phyloP scores from a whole-genome alignment of 2,329 filamentous ascomycete species.

The Nemania serpens region DNA sequence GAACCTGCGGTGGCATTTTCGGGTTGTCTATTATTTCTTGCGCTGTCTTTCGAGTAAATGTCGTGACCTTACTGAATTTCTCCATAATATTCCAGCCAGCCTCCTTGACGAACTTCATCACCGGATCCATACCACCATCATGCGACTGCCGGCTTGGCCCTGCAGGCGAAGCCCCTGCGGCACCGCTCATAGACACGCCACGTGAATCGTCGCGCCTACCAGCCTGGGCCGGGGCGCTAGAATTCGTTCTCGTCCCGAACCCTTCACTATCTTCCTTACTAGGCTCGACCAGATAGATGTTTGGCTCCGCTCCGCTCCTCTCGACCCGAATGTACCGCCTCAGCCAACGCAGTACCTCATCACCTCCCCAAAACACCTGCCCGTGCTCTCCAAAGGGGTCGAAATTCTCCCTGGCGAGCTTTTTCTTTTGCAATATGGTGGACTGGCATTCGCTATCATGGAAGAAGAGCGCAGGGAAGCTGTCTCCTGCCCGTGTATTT shows the following conservation, averaged over 20 bases:
- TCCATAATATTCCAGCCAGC: constrained; percentile 96
- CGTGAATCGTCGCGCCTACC: constrained; percentile 46
- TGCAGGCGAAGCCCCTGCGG: constrained; percentile 44
- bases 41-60: constrained; percentile 88
- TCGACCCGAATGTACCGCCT: constrained; percentile 83
- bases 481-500: constrained; percentile 88
- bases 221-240: constrained; percentile 49
- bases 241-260: constrained; percentile 70
- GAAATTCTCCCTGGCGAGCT: constrained; percentile 79
- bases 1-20: constrained; percentile 85
- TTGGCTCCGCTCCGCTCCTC: constrained; percentile 82
- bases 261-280: constrained; percentile 80
- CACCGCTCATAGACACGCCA: constrained; percentile 40
- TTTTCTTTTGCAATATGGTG: constrained; percentile 92
- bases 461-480: constrained; percentile 95
- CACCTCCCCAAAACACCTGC: constrained; percentile 95
- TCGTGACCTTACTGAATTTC: constrained; percentile 96
- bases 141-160: constrained; percentile 46
- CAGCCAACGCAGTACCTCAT: constrained; percentile 91
- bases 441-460: constrained; percentile 97
- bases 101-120: constrained; percentile 92
- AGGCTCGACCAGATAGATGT: constrained; percentile 89
- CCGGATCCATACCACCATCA: constrained; percentile 85
- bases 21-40: constrained; percentile 92
- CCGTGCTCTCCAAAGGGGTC: constrained; percentile 87